Percentiles rank a stretch among this genome's conserved stretches.
Conservation (phyloP, 805 yeast species). For the Schwanniomyces yamadae region DNA sequence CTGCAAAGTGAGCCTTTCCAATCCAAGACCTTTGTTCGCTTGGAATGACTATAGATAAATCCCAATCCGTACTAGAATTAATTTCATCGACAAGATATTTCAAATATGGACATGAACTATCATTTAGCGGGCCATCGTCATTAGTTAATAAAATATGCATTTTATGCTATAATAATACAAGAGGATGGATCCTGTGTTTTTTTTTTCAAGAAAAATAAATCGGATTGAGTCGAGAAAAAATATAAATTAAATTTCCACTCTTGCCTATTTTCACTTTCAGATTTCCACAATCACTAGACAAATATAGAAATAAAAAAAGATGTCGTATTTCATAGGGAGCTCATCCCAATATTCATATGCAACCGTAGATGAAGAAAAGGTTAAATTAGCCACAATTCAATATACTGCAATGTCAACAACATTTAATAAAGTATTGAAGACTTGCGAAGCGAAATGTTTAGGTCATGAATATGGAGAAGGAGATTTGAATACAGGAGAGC, state of each 20-base stretch:
- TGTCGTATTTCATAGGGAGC: conserved; percentile 64
- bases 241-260: background rate
- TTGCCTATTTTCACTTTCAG: background rate
- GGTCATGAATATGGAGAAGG: conserved; percentile 83
- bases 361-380: conserved; percentile 57
- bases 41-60: conserved; percentile 80
- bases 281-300: too few relatives aligned
- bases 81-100: conserved; percentile 77
- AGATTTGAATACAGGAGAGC: conserved; percentile 83
- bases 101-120: conserved; percentile 77
- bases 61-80: conserved; percentile 70
- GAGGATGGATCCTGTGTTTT: background rate
- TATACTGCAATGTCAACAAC: conserved; percentile 61
- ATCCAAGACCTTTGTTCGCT: conserved; percentile 91
- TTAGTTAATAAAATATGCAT: conserved; percentile 71
- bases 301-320: conserved; percentile 18
- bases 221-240: background rate
- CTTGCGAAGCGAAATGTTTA: conserved; percentile 76
- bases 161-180: background rate
- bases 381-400: conserved; percentile 66
- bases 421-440: conserved; percentile 53
- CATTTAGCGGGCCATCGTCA: conserved; percentile 94
- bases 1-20: conserved; percentile 95
- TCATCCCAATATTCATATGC: conserved; percentile 41
- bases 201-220: background rate